Base-by-base conservation (phyloP, 306 rosid genomes). In the Rosa multiflora region DNA sequence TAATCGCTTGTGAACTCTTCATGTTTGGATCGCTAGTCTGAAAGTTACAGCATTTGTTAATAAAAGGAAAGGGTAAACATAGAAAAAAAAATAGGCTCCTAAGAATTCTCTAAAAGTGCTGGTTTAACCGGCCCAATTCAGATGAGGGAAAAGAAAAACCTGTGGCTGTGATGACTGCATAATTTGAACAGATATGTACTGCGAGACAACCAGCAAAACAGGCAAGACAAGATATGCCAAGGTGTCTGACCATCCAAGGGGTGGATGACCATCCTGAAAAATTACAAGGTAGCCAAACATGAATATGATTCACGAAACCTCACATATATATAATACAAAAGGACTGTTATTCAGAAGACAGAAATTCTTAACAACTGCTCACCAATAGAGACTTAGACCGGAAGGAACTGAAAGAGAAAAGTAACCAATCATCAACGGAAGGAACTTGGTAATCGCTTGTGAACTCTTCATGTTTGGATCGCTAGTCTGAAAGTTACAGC, bases 171-270 rank as follows among this genome's bases (percentile, higher is more conserved):
- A 78, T 13, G 94, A 85, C 82, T 96, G 99, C 91, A 96, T 96
- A 83, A 96, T 90, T 83, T 91, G 98, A 86, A 96, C 93, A 78
- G 99, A 96, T 77, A 93, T 80, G 84, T 93, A 96, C 87, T 96
- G 99, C 18, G 96, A 88, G 78, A 83, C 85, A 39, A 96, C 83
- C 83, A 96, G 88, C 86, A 96, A 85, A 44, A 88, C 78, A 3
- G 99, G 99, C 87, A 96, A 90, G 70, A 89, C 98, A 78, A 96
- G 98, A 89, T 96, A 96, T n/a, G 98, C 97, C 64, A 89, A 83
- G 51, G 99, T 96, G 85, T 96, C 98, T 26, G 97, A 85, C 99
- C 99, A 96, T 84, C 99, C 99, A 81, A 96, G 99, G 67, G 98
- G 99, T 67, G 99, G 99, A 68, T 87, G 97, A 78, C 99, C 98